Conservation (phyloP, 805 yeast genomes). For the Geotrichum ghanense region DNA sequence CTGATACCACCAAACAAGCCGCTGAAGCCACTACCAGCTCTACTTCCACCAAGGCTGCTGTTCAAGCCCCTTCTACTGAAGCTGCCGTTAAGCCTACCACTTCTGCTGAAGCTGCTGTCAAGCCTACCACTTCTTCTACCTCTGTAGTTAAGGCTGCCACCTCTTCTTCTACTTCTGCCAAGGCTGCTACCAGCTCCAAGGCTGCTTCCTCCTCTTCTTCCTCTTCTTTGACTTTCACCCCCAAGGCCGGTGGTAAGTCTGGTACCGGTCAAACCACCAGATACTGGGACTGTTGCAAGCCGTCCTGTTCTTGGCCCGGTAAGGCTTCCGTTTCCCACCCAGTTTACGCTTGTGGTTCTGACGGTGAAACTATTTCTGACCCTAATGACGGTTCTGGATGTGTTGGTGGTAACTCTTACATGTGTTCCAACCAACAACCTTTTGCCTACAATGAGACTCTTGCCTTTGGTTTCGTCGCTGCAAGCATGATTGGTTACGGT, state of each 20-base stretch:
- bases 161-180: not conserved
- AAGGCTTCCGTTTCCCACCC: constrained; percentile 4
- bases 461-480: constrained; percentile 6
- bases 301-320: constrained; percentile 6
- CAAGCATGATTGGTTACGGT: constrained; percentile 3
- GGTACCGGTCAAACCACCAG: constrained; percentile 6
- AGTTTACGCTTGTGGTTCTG: constrained; percentile 5
- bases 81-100: not conserved
- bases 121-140: not conserved
- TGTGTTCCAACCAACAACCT: constrained; percentile 5
- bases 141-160: not conserved
- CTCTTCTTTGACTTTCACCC: constrained; percentile 1
- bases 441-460: constrained; percentile 4
- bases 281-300: constrained; percentile 9
- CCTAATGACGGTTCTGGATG: constrained; percentile 5
- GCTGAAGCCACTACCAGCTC: not conserved
- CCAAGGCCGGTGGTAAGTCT: constrained; percentile 1
- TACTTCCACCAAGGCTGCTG: not conserved
- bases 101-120: not conserved
- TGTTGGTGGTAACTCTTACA: constrained; percentile 7
- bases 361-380: constrained; percentile 5
- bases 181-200: not conserved
- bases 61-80: not conserved
- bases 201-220: not conserved
- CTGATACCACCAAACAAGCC: not conserved